Base-by-base conservation (phyloP, 768 basidiomycete species). In the Erythrobasidium yunnanense region DNA sequence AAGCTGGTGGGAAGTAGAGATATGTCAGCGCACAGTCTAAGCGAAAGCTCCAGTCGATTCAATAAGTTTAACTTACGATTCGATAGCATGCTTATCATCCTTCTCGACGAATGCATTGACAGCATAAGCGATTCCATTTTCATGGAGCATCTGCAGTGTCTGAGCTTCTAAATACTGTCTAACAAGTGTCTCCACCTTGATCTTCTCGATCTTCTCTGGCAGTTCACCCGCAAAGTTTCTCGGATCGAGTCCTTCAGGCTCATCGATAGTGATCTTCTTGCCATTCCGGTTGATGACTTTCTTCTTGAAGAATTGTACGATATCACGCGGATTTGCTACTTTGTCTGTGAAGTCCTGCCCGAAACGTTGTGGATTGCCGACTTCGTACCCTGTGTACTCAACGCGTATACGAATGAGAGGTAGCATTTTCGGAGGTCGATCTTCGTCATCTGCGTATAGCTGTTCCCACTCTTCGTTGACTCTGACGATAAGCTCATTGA, bases 101-200 rank as follows among this genome's bases (percentile, higher is more conserved):
- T 99, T 99, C 76, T 96, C 92, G 66, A 99, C 92, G 77, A 88
- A 97, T 76, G 85, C 81, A 78, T 88, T 85, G 56, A 99, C 91
- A 4, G 95, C 95, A 74, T 91, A 88, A 42, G 85, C 86, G 87
- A 99, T 88, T 25, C 87, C 90, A 45, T 81, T 80, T 77, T 95
- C 91, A 0, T 87, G 88, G 18, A 97, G 78, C 55, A 97, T 77
- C 78, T 95, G 90, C 73, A 97, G 77, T 75, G 92, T 88, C 78
- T 97, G 95, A 54, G 89, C 91, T 5, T 84, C 80, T 51, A 99
- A 77, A 75, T 93, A 97, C 77, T 96, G 89, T 74, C 84, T 82
- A 49, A 99, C 95, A 22, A 99, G 81, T 45, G 86, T 87, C 70
- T 85, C 84, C 74, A 99, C 90, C 25, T 89, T 80, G 29, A 99